These are phyloP conservation scores for Mortierella sp. DNA, from an alignment of 371 early-diverging fungal genomes.

Conservation along the genomic window DNA sequence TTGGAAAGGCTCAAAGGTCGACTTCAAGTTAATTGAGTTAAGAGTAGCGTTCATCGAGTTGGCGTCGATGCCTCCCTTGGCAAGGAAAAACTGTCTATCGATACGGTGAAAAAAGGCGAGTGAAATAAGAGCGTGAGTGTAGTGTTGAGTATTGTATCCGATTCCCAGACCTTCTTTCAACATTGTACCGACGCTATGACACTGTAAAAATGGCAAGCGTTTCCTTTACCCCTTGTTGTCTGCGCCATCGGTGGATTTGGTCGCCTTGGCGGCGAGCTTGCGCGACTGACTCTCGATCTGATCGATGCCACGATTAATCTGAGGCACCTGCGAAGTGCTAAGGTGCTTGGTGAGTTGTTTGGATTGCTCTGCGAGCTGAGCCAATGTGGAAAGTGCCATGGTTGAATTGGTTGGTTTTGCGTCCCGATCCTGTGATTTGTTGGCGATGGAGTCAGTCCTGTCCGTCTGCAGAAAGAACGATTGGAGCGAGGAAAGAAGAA, in stretches of 20 bases:
- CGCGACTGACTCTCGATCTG: conserved; percentile 84
- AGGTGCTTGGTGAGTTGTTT: conserved; percentile 79
- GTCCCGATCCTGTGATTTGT: conserved; percentile 8
- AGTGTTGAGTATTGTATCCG: not conserved
- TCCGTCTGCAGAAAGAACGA: not conserved
- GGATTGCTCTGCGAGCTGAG: conserved; percentile 77
- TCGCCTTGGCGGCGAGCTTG: conserved; percentile 70
- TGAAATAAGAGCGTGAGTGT: not conserved
- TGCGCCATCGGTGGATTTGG: conserved; percentile 59
- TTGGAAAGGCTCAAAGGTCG: conserved; percentile 78
- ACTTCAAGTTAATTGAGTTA: conserved; percentile 70
- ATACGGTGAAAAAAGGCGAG: not conserved
- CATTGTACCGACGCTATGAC: not conserved
- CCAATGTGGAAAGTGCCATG: conserved; percentile 48
- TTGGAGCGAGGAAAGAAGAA: not conserved
- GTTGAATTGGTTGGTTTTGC: not conserved
- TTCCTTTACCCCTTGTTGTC: conserved; percentile 63
- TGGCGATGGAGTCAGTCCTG: conserved; percentile 1
- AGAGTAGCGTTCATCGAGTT: conserved; percentile 69
- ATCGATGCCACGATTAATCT: conserved; percentile 80
- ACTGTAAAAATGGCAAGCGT: not conserved
- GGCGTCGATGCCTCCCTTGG: conserved; percentile 83
- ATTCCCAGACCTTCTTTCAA: not conserved
- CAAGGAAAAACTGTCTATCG: conserved; percentile 73
- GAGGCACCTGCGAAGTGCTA: conserved; percentile 65